Percentiles rank a stretch among this genome's conserved stretches.
These are phyloP conservation scores for Durusdinium trenchii DNA, from an alignment of 73 alveolate species.

Conservation along the genomic window DNA sequence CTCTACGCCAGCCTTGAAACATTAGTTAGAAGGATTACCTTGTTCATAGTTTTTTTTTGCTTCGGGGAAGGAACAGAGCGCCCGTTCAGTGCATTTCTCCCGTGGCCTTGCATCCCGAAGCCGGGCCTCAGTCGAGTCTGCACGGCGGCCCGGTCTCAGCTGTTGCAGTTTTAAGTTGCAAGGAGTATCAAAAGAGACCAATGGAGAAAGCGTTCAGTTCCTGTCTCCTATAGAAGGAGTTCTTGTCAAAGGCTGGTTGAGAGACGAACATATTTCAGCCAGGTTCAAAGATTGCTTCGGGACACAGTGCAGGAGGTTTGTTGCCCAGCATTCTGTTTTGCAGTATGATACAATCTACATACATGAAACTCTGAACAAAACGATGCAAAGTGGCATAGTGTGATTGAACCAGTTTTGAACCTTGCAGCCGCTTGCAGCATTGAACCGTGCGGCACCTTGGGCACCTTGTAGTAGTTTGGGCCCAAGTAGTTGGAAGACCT, in stretches of 20 bases:
- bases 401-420: not conserved
- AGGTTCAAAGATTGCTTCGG: constrained; percentile 81
- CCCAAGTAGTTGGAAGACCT: not conserved
- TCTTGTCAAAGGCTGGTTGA: no score
- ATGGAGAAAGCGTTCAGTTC: no score
- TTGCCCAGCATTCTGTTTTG: not conserved
- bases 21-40: no score
- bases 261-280: not conserved
- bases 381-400: no score
- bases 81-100: constrained; percentile 86
- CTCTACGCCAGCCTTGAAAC: no score
- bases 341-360: not conserved
- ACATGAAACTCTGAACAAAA: not conserved
- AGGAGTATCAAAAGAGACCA: no score
- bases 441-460: no score
- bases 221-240: no score
- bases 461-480: not conserved
- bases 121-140: constrained; percentile 77
- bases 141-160: not conserved
- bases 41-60: no score
- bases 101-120: constrained; percentile 40
- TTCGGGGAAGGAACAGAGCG: constrained; percentile 35
- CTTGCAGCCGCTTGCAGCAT: not conserved
- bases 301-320: constrained; percentile 88
- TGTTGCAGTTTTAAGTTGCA: not conserved